Conservation (phyloP, 169 alveolate genomes). For the Amoebophrya sp. region DNA sequence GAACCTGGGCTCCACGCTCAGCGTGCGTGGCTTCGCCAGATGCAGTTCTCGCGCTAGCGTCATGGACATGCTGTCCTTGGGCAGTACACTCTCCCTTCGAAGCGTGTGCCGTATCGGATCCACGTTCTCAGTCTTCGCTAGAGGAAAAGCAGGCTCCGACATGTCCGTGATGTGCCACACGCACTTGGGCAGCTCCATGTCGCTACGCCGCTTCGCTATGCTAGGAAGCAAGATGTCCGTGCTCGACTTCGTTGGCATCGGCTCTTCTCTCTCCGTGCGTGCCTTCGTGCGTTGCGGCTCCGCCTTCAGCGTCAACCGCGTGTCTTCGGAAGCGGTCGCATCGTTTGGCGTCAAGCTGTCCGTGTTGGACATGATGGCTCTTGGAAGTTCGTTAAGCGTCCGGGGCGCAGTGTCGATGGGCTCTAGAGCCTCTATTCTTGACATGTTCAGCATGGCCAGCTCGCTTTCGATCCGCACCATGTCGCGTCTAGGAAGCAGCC, state of each 20-base stretch:
- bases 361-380: not conserved
- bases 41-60: not conserved
- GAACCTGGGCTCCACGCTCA: not conserved
- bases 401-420: not conserved
- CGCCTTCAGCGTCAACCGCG: slow-evolving; percentile 8
- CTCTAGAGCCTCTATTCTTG: not conserved
- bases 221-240: not conserved
- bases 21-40: not conserved
- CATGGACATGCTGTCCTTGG: not conserved
- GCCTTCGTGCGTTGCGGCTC: not conserved
- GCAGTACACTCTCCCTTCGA: not conserved
- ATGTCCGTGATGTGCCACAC: not conserved
- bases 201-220: slow-evolving; percentile 20
- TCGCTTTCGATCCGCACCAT: not conserved
- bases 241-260: not conserved
- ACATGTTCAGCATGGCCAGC: not conserved
- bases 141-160: not conserved
- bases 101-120: slow-evolving; percentile 22
- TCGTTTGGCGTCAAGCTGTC: not conserved
- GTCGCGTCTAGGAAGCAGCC: slow-evolving; percentile 1
- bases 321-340: not conserved
- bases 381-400: not conserved
- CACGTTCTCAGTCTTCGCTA: not conserved
- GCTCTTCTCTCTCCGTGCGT: not conserved
- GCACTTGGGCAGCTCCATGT: slow-evolving; percentile 26